phyloP scores from a whole-genome alignment of 345 rosid species.

The Brassica incana region DNA sequence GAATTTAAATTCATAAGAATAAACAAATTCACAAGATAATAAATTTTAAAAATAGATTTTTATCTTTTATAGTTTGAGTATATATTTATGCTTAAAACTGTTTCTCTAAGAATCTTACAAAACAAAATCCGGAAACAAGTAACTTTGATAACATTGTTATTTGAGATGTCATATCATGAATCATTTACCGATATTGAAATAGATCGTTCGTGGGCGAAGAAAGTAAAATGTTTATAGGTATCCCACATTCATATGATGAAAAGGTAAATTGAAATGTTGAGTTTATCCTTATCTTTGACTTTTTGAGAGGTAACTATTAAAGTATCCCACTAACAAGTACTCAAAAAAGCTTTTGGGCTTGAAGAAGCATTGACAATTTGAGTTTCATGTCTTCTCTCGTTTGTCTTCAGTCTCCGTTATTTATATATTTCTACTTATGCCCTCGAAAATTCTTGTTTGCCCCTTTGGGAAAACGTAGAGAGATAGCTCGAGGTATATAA shows the following conservation, averaged over 20 bases:
- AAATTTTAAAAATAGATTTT: no score
- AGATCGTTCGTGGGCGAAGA: slow-evolving; percentile 12
- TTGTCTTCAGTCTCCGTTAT: slow-evolving; percentile 28
- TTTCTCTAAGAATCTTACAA: not conserved
- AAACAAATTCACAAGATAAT: no score
- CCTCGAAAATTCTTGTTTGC: not conserved
- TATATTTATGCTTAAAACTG: not conserved
- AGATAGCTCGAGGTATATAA: not conserved
- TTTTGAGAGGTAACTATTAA: slow-evolving; percentile 20
- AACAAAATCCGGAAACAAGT: not conserved
- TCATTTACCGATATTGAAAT: not conserved
- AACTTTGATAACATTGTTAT: not conserved
- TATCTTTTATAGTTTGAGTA: no score
- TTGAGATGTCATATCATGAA: slow-evolving; percentile 5
- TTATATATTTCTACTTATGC: not conserved
- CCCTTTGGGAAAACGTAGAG: not conserved
- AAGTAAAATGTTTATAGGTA: slow-evolving; percentile 3
- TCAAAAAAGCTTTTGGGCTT: slow-evolving; percentile 19
- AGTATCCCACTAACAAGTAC: slow-evolving; percentile 17
- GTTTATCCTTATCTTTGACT: slow-evolving; percentile 30
- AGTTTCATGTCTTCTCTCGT: slow-evolving; percentile 11
- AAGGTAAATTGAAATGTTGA: slow-evolving; percentile 5
- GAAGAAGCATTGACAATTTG: slow-evolving; percentile 28
- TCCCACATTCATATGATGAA: not conserved
- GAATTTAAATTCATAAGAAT: no score